A percentile compares a stretch with the other conserved stretches of the same genome.
These are phyloP conservation scores for Agaricus bisporus DNA, from an alignment of 768 basidiomycete species.

Conservation along the genomic window DNA sequence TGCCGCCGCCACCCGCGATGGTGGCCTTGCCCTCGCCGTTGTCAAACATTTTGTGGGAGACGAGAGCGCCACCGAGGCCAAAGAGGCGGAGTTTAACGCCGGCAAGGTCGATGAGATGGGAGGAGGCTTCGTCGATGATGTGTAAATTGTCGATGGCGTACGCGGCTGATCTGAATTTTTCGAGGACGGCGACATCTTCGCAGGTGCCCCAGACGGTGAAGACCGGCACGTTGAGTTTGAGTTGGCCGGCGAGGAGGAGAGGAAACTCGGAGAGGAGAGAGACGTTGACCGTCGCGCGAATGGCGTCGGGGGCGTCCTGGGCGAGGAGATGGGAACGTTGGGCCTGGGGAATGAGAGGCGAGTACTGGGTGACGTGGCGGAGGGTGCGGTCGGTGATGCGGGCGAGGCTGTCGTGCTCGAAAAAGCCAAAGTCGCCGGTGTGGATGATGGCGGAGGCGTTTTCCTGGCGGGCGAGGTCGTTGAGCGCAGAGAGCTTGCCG, in stretches of 20 bases:
- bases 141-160: slow-evolving; percentile 88
- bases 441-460: slow-evolving; percentile 93
- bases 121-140: slow-evolving; percentile 93
- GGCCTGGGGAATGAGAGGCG: slow-evolving; percentile 81
- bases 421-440: slow-evolving; percentile 99
- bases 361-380: slow-evolving; percentile 94
- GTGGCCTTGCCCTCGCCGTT: slow-evolving; percentile 92
- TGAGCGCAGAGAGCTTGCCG: slow-evolving; percentile 82
- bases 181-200: slow-evolving; percentile 89
- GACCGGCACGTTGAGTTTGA: slow-evolving; percentile 89
- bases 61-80: slow-evolving; percentile 94
- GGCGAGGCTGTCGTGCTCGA: slow-evolving; percentile 76
- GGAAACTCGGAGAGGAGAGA: slow-evolving; percentile 92
- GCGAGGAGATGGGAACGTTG: slow-evolving; percentile 76
- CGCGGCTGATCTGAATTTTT: slow-evolving; percentile 82
- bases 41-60: slow-evolving; percentile 92
- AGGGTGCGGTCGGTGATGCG: slow-evolving; percentile 94
- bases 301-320: slow-evolving; percentile 59
- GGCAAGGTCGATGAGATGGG: slow-evolving; percentile 84
- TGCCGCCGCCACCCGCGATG: slow-evolving; percentile 97
- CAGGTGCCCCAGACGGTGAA: slow-evolving; percentile 98
- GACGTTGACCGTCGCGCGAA: slow-evolving; percentile 71
- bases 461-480: slow-evolving; percentile 83
- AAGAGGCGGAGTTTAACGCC: slow-evolving; percentile 91
- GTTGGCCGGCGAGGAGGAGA: slow-evolving; percentile 79